phyloP scores from a whole-genome alignment of 2,329 filamentous ascomycete species.

The Stachybotrys chlorohalonatus region DNA sequence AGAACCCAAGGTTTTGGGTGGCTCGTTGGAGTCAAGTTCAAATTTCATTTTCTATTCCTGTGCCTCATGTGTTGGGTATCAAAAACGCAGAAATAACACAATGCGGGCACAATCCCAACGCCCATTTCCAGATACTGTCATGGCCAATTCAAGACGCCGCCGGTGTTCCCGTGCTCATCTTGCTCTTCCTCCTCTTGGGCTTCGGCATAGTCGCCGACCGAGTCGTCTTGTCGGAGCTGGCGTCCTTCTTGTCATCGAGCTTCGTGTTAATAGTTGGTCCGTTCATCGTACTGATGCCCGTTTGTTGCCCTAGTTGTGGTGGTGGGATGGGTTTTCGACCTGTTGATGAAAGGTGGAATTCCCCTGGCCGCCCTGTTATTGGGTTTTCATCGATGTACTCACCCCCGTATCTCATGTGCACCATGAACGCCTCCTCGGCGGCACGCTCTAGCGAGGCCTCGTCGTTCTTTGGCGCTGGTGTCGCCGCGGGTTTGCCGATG shows the following conservation, averaged over 20 bases:
- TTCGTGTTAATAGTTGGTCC: slow-evolving; percentile 31
- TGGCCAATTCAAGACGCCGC: slow-evolving; percentile 15
- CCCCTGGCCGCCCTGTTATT: slow-evolving; percentile 56
- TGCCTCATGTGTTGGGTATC: slow-evolving; percentile 11
- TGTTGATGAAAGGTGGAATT: slow-evolving; percentile 55
- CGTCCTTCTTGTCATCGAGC: slow-evolving; percentile 34
- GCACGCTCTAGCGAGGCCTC: slow-evolving; percentile 34
- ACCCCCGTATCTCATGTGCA: slow-evolving; percentile 50
- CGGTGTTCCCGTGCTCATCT: slow-evolving; percentile 26
- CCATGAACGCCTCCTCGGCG: slow-evolving; percentile 48
- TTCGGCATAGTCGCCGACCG: slow-evolving; percentile 32
- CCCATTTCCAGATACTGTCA: not conserved
- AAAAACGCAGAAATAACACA: slow-evolving; percentile 8
- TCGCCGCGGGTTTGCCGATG: slow-evolving; percentile 13
- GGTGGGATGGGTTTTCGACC: slow-evolving; percentile 38
- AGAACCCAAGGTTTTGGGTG: not conserved
- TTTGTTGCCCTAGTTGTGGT: slow-evolving; percentile 18
- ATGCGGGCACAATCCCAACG: not conserved
- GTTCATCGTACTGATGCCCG: slow-evolving; percentile 23
- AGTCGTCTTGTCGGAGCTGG: slow-evolving; percentile 34
- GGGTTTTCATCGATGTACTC: slow-evolving; percentile 62
- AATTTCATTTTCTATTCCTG: not conserved
- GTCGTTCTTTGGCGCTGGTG: slow-evolving; percentile 23
- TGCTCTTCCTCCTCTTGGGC: slow-evolving; percentile 40
- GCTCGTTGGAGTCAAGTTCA: too few relatives aligned